A percentile compares a stretch with the other conserved stretches of the same genome.
Conservation (phyloP, 2,329 filamentous ascomycete genomes). For the Apiospora kogelbergensis region DNA sequence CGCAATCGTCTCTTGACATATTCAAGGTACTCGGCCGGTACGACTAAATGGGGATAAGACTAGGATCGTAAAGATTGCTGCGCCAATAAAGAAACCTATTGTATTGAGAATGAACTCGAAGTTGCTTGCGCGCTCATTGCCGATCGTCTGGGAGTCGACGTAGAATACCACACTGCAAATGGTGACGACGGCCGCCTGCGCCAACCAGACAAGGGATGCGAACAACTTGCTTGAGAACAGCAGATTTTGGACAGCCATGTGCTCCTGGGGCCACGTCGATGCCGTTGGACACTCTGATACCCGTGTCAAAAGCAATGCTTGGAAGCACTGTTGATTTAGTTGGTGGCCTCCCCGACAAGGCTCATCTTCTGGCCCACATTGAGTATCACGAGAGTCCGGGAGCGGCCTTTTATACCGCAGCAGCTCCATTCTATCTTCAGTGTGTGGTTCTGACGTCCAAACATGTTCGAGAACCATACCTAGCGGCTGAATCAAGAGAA, state of each 20-base stretch:
- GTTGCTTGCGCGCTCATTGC: conserved; percentile 5
- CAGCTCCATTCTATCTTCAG: background rate
- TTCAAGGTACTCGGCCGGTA: background rate
- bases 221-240: conserved; percentile 11
- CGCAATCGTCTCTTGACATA: background rate
- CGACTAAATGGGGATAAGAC: background rate
- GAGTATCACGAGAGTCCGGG: background rate
- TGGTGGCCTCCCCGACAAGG: background rate
- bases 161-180: conserved; percentile 11
- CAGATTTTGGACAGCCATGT: background rate
- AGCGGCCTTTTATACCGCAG: background rate
- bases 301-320: background rate
- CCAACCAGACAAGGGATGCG: conserved; percentile 8
- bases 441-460: background rate
- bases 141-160: conserved; percentile 7
- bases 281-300: background rate
- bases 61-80: background rate
- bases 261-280: background rate
- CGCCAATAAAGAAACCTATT: too few species aligned
- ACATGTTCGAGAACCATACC: conserved; percentile 11
- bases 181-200: conserved; percentile 4
- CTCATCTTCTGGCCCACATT: background rate
- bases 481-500: conserved; percentile 10
- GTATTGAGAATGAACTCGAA: conserved; percentile 9
- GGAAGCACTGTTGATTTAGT: background rate